These are phyloP conservation scores for Mucor circinelloides DNA, from an alignment of 371 early-diverging fungal species.

Conservation along the genomic window DNA sequence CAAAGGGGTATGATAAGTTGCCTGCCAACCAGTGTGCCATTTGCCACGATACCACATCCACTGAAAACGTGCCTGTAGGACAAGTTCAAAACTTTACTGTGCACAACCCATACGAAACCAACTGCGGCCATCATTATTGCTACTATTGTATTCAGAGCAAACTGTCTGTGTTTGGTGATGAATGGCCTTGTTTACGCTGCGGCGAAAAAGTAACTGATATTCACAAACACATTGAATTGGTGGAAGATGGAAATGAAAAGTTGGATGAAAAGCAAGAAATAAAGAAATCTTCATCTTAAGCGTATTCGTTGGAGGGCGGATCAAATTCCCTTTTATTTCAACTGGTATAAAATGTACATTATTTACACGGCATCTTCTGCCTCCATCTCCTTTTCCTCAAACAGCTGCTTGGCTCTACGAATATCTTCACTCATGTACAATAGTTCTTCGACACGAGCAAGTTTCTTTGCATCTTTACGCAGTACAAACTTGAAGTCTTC, in stretches of 20 bases:
- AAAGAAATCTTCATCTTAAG: not conserved
- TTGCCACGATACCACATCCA: conserved; percentile 61
- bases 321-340: not conserved
- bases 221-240: conserved; percentile 40
- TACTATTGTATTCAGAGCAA: conserved; percentile 88
- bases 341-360: not conserved
- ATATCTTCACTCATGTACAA: conserved; percentile 95
- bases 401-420: conserved; percentile 78
- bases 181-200: conserved; percentile 82
- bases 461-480: conserved; percentile 94
- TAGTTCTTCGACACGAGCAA: conserved; percentile 95
- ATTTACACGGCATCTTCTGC: conserved; percentile 27
- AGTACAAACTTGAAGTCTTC: conserved; percentile 94
- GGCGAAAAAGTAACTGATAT: conserved; percentile 65
- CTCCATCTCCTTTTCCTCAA: conserved; percentile 64
- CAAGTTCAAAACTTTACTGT: conserved; percentile 46
- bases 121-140: conserved; percentile 86
- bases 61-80: conserved; percentile 29
- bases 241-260: conserved; percentile 25
- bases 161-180: conserved; percentile 71
- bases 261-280: not conserved
- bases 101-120: conserved; percentile 74
- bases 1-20: conserved; percentile 59
- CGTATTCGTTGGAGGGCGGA: too few species aligned
- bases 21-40: conserved; percentile 73